These are phyloP conservation scores for Yamagishiella unicocca DNA, from an alignment of 139 green algal genomes.

Conservation along the genomic window DNA sequence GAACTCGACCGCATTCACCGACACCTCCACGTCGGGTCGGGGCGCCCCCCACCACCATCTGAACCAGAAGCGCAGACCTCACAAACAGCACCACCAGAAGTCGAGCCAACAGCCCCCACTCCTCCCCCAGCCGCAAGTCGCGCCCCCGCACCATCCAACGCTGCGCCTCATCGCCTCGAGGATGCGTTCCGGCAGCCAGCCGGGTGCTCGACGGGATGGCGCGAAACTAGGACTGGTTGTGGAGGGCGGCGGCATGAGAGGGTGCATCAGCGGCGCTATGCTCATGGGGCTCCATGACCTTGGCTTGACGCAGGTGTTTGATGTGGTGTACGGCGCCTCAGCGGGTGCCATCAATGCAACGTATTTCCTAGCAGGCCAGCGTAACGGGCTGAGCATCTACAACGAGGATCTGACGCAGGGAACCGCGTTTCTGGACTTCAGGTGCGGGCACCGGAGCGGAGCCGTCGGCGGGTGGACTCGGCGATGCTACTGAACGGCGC, in stretches of 20 bases:
- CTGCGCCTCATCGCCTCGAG: slow-evolving; percentile 72
- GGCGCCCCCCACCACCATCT: neutral
- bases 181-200: slow-evolving; percentile 52
- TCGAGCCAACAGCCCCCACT: neutral
- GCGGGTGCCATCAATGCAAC: slow-evolving; percentile 91
- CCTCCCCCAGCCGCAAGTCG: neutral
- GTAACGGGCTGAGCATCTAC: slow-evolving; percentile 82
- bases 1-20: too few relatives aligned
- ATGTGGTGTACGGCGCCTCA: slow-evolving; percentile 87
- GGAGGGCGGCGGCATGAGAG: slow-evolving; percentile 69
- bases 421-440: slow-evolving; percentile 79
- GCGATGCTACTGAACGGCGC: too few relatives aligned
- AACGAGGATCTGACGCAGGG: slow-evolving; percentile 79
- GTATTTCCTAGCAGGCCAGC: slow-evolving; percentile 87
- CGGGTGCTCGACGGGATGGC: slow-evolving; percentile 67
- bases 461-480: too few relatives aligned
- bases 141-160: slow-evolving; percentile 62
- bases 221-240: slow-evolving; percentile 89
- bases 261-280: slow-evolving; percentile 57
- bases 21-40: neutral
- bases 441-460: too few relatives aligned
- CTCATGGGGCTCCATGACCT: slow-evolving; percentile 79
- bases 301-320: slow-evolving; percentile 81
- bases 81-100: neutral
- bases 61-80: neutral